Base-by-base conservation (phyloP, 2,329 filamentous ascomycete species). In the Diplodia corticola region DNA sequence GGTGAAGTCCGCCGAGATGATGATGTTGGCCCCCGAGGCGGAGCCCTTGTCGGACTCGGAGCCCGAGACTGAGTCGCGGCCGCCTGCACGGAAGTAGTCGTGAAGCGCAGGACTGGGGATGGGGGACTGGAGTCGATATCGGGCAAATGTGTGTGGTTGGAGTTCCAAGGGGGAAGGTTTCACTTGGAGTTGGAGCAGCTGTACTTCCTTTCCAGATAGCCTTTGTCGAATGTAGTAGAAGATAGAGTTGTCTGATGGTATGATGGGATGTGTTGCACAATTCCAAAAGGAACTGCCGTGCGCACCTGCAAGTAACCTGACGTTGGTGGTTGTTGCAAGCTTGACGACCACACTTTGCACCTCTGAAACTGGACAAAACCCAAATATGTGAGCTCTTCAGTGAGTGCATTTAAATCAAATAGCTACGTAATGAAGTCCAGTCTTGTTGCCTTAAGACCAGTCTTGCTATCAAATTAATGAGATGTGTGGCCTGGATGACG, bases 11-110 rank as follows among this genome's bases (percentile, higher is more conserved):
- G 44, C 13, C 10, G 46, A 50, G 30, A 66, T 66, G 53, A 51
- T 30, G 44, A 51, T 59, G 30, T 46, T 66, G 20, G 63, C 54
- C 10, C 63, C 63, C 2, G 64, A 66, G 46, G 30, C 64, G 7
- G 64, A 60, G n/a, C 53, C 54, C 12, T 7, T 44, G 10, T 44
- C 40, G 17, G 64, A 60, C 6, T 60, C 54, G 44, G 64, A 66
- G 12, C 28, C 30, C 17, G 54, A 66, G 44, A 12, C 12, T 24
- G 57, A 37, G 13, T 5, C n/a, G 9, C 26, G 10, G 17, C 26
- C 10, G n/a, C 4, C 6, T 28, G 13, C 17, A 37, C 24, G 24
- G 20, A 50, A 17, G 20, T 26, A 50, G 22, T 5, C 12, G 15
- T 50, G 48, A 12, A 6, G 48, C 4, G 12, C 13, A 15, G 17